These are phyloP conservation scores for Yamadazyma tumulicola DNA, from an alignment of 805 yeast species.

Conservation along the genomic window DNA sequence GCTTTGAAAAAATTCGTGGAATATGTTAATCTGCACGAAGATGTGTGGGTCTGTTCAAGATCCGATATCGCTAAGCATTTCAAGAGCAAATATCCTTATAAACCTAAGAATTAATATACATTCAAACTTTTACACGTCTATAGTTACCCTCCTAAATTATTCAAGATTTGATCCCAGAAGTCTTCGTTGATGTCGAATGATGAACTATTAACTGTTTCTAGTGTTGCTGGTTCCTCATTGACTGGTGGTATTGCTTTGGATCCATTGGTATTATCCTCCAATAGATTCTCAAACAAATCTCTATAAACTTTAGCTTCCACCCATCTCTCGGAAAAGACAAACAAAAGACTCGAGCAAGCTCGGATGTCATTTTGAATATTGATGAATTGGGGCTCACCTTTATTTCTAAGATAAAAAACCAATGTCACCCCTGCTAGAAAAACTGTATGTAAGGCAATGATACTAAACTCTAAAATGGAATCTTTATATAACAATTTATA, in stretches of 20 bases:
- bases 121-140: background rate
- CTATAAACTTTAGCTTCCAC: conserved; percentile 12
- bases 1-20: conserved; percentile 15
- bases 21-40: conserved; percentile 12
- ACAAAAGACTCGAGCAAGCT: conserved; percentile 11
- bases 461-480: conserved; percentile 13
- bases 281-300: conserved; percentile 10
- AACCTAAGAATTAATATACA: conserved; percentile 6
- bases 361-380: conserved; percentile 12
- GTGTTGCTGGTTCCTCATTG: background rate
- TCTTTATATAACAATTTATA: conserved; percentile 10
- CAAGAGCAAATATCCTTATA: conserved; percentile 10
- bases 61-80: conserved; percentile 13
- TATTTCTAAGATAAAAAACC: conserved; percentile 9
- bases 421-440: conserved; percentile 13
- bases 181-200: conserved; percentile 7
- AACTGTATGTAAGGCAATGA: conserved; percentile 13
- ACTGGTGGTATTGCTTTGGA: background rate
- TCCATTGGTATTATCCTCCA: background rate
- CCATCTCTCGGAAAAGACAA: conserved; percentile 14
- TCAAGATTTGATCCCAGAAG: conserved; percentile 13
- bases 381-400: conserved; percentile 8
- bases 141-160: background rate
- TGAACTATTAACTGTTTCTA: background rate
- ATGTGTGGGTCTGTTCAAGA: conserved; percentile 16